Conservation (phyloP, 2,329 filamentous ascomycete species). For the Neofusicoccum cordaticola region DNA sequence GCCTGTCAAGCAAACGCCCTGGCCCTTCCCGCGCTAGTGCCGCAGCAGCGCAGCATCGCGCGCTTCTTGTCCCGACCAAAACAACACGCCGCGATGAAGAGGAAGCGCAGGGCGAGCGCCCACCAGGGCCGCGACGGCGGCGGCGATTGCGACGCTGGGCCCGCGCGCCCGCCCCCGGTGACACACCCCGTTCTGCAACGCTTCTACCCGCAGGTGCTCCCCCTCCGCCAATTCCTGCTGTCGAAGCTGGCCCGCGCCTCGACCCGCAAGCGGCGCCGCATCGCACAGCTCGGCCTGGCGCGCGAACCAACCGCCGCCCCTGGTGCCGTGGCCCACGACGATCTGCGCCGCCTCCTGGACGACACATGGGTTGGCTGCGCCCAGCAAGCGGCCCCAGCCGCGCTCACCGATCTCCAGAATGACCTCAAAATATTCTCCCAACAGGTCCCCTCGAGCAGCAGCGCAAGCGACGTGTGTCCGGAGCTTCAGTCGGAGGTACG, state of each 20-base stretch:
- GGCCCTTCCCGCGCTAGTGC: slow-evolving; percentile 4
- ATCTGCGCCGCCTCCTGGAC: slow-evolving; percentile 63
- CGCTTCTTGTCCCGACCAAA: neutral
- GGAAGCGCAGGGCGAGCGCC: slow-evolving; percentile 6
- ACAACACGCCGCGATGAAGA: slow-evolving; percentile 7
- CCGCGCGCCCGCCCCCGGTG: slow-evolving; percentile 21
- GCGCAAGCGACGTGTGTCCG: slow-evolving; percentile 27
- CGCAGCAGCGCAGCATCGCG: neutral
- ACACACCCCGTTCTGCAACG: slow-evolving; percentile 64
- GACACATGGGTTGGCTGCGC: slow-evolving; percentile 61
- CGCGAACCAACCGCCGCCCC: slow-evolving; percentile 4
- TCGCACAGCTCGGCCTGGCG: slow-evolving; percentile 36
- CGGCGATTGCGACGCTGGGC: neutral
- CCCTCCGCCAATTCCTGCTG: slow-evolving; percentile 69
- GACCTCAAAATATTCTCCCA: slow-evolving; percentile 48
- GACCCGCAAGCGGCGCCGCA: slow-evolving; percentile 49
- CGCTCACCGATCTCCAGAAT: slow-evolving; percentile 27
- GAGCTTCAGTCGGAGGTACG: slow-evolving; percentile 45
- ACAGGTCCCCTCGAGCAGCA: slow-evolving; percentile 36
- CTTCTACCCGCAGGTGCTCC: slow-evolving; percentile 65
- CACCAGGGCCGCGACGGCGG: neutral
- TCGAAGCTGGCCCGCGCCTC: slow-evolving; percentile 65
- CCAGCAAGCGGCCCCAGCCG: slow-evolving; percentile 34
- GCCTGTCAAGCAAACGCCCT: slow-evolving; percentile 10
- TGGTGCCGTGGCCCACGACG: slow-evolving; percentile 24